These are phyloP conservation scores for Coffea humblotiana DNA, from an alignment of 305 asterid genomes.

Conservation along the genomic window DNA sequence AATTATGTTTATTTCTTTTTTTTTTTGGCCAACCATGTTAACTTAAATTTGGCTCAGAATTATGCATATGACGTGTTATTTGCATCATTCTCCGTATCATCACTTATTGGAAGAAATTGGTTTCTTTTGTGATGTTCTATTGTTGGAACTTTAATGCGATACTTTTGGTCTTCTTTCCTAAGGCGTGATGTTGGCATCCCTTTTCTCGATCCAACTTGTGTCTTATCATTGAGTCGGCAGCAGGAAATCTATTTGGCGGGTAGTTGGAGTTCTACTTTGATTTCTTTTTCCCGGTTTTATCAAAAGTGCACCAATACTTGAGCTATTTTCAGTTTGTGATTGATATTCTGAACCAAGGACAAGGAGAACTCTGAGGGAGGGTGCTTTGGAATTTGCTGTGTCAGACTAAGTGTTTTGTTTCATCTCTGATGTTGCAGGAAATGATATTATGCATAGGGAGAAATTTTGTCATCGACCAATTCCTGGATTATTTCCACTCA, in stretches of 20 bases:
- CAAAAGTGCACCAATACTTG: neutral
- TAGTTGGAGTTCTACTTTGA: neutral
- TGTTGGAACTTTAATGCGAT: neutral
- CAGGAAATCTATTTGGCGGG: neutral
- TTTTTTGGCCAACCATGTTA: neutral
- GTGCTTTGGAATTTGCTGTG: neutral
- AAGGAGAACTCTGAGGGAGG: neutral
- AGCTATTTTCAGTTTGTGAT: neutral
- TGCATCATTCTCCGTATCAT: neutral
- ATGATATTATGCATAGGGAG: slow-evolving; percentile 25
- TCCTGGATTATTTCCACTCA: slow-evolving; percentile 29
- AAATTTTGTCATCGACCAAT: slow-evolving; percentile 26
- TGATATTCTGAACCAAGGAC: neutral
- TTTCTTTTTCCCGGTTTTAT: neutral
- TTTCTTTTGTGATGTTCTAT: neutral
- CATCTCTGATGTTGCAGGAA: slow-evolving; percentile 37
- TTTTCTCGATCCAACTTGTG: neutral
- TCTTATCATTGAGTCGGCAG: neutral
- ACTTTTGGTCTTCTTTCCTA: neutral
- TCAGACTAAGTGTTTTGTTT: slow-evolving; percentile 10
- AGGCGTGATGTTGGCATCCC: neutral
- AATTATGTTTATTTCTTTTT: neutral
- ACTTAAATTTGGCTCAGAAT: neutral
- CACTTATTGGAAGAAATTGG: neutral
- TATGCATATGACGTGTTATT: neutral